phyloP scores from a whole-genome alignment of 1,139 yeast genomes.

The Protomyces pachydermus region DNA sequence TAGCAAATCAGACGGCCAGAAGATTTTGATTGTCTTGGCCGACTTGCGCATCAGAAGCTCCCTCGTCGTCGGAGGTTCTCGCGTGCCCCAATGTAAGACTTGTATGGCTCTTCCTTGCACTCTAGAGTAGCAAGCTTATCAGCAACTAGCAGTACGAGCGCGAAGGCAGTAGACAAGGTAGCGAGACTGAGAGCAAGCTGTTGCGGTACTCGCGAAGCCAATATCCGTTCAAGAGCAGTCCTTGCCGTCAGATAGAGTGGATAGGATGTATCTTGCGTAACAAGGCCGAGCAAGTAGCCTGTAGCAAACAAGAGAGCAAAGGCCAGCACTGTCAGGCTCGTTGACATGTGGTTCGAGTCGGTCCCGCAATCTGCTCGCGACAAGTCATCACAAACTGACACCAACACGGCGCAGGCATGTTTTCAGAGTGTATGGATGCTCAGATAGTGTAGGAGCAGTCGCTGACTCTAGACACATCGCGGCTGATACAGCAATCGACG shows the following conservation, averaged over 20 bases:
- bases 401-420: not conserved
- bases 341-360: not conserved
- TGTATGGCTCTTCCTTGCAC: not conserved
- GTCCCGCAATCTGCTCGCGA: not conserved
- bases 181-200: not conserved
- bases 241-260: not conserved
- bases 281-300: not conserved
- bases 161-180: not conserved
- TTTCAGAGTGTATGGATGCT: not conserved
- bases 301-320: not conserved
- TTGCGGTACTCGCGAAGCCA: not conserved
- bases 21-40: conserved; percentile 29
- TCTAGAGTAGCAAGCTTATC: conserved; percentile 19
- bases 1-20: conserved; percentile 34
- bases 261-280: not conserved
- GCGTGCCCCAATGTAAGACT: conserved; percentile 32
- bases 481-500: conserved; percentile 18
- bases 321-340: not conserved
- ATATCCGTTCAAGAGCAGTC: not conserved
- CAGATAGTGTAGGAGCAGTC: not conserved
- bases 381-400: no score
- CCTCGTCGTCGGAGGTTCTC: conserved; percentile 36
- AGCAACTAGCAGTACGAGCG: conserved; percentile 1
- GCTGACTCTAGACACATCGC: conserved; percentile 7
- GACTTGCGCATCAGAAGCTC: conserved; percentile 31